Base-by-base conservation (phyloP, 805 yeast species). In the Diddensiella santjacobensis region DNA sequence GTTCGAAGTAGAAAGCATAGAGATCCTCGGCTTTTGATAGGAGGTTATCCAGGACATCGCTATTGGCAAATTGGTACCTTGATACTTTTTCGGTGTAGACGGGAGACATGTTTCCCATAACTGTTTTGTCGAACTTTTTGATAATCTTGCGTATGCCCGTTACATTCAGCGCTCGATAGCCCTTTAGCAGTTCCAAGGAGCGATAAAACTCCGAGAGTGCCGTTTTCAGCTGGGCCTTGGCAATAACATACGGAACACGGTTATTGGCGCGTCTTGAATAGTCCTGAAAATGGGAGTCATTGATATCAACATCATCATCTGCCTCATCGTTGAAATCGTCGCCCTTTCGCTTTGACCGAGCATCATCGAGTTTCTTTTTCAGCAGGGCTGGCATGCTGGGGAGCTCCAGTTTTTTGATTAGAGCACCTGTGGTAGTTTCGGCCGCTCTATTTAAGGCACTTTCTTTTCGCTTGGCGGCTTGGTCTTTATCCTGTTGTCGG, bases 111-210 rank as follows among this genome's bases (percentile, higher is more conserved):
- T 69, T 56, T 6, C 78, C 69, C 10, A 70, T 62, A 2, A 82
- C 73, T 3, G 83, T 73, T 60, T 93, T 93, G 66, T 93, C 99
- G 62, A 80, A 90, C 64, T 93, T 93, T 62, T 93, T 93, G 50
- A 88, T 73, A 59, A 93, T 81, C 60, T 93, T 93, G 45, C 96
- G 77, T 59, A 90, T 80, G 0, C 95, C 99, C 0, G 96, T 89
- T 24, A 89, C 74, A 66, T 93, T 93, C 57, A 90, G 66, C 42
- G 82, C 71, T 55, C 87, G 74, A 64, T 81, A 93, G 0, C 87
- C 83, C 54, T 78, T 78, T 43, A 86, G 67, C 30, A 87, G 72
- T 50, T 85, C 86, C 52, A 88, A 69, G 5, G 85, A 78, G 49
- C 91, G 73, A 63, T 87, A 88, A 55, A 77, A 83, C 59, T 87